These are phyloP conservation scores for Prunus yedoensis DNA, from an alignment of 331 rosid genomes.

Conservation along the genomic window DNA sequence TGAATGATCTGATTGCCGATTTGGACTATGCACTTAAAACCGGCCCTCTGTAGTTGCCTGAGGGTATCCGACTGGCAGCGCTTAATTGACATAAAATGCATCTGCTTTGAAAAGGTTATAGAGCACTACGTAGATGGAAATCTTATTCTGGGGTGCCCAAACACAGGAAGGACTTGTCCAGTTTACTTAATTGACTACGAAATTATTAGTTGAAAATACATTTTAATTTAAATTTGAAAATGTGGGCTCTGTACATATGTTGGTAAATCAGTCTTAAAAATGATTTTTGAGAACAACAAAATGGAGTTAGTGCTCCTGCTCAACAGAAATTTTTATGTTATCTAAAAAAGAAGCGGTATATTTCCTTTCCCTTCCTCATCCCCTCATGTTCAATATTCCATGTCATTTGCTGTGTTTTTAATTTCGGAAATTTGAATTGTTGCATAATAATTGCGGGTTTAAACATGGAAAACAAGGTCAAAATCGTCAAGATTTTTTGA, in stretches of 20 bases:
- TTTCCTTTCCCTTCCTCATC: too few relatives aligned
- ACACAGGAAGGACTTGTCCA: neutral
- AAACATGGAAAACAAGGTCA: too few relatives aligned
- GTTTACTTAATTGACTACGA: neutral
- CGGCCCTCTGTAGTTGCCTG: slow-evolving; percentile 41
- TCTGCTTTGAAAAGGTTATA: neutral
- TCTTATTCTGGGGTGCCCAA: neutral
- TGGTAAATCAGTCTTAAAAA: neutral
- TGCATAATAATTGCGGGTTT: too few relatives aligned
- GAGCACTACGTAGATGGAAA: neutral
- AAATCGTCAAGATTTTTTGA: too few relatives aligned
- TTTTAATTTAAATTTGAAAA: neutral
- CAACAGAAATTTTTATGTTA: too few relatives aligned
- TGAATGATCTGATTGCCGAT: slow-evolving; percentile 74
- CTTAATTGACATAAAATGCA: slow-evolving; percentile 3
- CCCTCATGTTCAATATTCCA: too few relatives aligned
- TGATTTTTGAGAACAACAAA: too few relatives aligned
- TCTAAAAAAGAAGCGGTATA: too few relatives aligned
- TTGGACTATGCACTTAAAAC: slow-evolving; percentile 68
- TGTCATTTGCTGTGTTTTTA: too few relatives aligned
- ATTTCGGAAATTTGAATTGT: too few relatives aligned
- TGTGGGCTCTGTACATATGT: neutral
- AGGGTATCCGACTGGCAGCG: neutral
- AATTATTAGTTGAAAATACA: neutral
- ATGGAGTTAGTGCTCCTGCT: too few relatives aligned